Percentiles rank a stretch among this genome's conserved stretches.
Evolutionary conservation across 805 yeast genomes (phyloP).

Genomic region (Metschnikowia bowlesiae): DNA sequence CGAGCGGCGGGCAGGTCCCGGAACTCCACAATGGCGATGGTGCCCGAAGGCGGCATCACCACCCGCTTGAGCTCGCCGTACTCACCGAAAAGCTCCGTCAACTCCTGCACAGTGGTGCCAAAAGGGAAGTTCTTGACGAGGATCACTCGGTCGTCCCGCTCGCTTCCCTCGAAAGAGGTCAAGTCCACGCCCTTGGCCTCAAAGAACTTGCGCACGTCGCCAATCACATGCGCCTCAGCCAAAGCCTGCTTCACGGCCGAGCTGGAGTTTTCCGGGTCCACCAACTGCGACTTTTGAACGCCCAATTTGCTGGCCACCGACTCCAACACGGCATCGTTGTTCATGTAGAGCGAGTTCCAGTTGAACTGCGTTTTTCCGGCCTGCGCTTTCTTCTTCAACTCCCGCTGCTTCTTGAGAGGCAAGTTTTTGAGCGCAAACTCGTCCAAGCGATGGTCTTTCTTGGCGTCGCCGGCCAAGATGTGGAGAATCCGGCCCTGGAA

Average conservation of each 20-base stretch:
- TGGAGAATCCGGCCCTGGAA: conserved; percentile 94
- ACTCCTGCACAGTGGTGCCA: conserved; percentile 76
- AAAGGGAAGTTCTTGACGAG: conserved; percentile 87
- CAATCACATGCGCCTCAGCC: conserved; percentile 94
- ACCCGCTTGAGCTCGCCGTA: conserved; percentile 77
- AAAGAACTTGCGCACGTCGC: conserved; percentile 83
- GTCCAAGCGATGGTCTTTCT: conserved; percentile 77
- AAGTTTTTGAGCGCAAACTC: conserved; percentile 88
- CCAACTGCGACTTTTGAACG: conserved; percentile 70
- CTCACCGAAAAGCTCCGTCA: conserved; percentile 74
- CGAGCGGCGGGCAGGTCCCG: conserved; percentile 80
- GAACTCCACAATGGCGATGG: conserved; percentile 90
- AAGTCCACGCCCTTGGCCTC: conserved; percentile 83
- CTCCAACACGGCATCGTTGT: conserved; percentile 85
- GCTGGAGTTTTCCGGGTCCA: conserved; percentile 80
- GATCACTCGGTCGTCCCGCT: conserved; percentile 75
- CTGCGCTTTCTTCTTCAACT: conserved; percentile 73
- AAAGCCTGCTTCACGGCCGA: conserved; percentile 96
- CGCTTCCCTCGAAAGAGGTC: conserved; percentile 58
- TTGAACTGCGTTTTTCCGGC: conserved; percentile 85
- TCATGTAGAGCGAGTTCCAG: conserved; percentile 93
- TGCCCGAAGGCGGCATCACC: conserved; percentile 94
- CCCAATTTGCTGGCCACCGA: conserved; percentile 86
- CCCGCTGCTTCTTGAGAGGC: conserved; percentile 89
- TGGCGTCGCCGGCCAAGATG: conserved; percentile 78